Evolutionary conservation across 352 stramenopile genomes (phyloP).

Genomic region (Phytophthora pluvialis): DNA sequence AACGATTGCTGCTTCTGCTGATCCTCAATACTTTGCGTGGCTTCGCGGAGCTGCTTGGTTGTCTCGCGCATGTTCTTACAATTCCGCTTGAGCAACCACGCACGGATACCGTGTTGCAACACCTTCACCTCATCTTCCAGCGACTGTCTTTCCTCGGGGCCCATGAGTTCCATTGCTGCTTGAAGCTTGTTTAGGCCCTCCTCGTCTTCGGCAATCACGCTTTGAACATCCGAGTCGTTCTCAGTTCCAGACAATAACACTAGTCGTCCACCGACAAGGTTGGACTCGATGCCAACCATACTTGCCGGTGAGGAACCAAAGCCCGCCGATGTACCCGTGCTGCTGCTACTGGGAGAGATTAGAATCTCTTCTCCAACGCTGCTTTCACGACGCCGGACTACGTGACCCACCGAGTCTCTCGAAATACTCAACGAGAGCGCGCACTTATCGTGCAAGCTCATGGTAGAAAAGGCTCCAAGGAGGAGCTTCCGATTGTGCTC

Average conservation of each 20-base stretch:
- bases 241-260: conserved; percentile 44
- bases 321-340: conserved; percentile 32
- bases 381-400: conserved; percentile 54
- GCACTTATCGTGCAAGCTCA: conserved; percentile 91
- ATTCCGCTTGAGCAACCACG: conserved; percentile 89
- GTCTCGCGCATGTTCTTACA: conserved; percentile 90
- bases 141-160: conserved; percentile 79
- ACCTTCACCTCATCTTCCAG: conserved; percentile 89
- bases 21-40: conserved; percentile 63
- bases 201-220: conserved; percentile 84
- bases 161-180: conserved; percentile 89
- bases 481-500: conserved; percentile 87
- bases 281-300: conserved; percentile 36
- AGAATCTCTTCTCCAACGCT: conserved; percentile 62
- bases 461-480: conserved; percentile 85
- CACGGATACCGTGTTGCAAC: conserved; percentile 87
- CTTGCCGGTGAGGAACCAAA: conserved; percentile 33
- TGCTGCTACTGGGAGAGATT: conserved; percentile 31
- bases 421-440: conserved; percentile 83
- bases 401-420: conserved; percentile 46
- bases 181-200: conserved; percentile 76
- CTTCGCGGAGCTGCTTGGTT: conserved; percentile 83
- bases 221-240: conserved; percentile 81
- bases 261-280: conserved; percentile 29
- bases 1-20: conserved; percentile 57